Evolutionary conservation across 2,329 filamentous ascomycete species (phyloP).

Genomic region (Cryphonectria naterciae): DNA sequence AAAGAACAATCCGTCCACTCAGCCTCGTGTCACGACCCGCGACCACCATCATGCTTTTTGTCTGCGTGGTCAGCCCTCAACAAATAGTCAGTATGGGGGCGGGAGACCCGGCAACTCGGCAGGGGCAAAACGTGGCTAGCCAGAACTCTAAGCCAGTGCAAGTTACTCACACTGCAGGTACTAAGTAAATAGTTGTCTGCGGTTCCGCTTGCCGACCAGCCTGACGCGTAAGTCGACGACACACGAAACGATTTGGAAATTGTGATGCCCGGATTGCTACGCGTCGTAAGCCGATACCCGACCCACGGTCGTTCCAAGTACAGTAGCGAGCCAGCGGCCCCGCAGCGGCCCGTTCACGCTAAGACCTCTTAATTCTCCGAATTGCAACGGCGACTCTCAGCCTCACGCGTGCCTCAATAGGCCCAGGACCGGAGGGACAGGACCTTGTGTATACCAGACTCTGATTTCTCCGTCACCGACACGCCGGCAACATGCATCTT

Average conservation of each 20-base stretch:
- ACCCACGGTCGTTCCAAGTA: neutral
- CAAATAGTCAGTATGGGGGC: neutral
- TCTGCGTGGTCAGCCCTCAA: neutral
- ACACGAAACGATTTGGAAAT: slow-evolving; percentile 2
- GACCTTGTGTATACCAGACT: neutral
- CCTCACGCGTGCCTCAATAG: neutral
- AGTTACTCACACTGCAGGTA: neutral
- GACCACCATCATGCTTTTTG: neutral
- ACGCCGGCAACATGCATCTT: no score
- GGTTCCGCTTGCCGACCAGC: neutral
- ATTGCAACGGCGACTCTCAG: neutral
- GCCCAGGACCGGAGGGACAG: neutral
- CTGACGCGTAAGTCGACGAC: neutral
- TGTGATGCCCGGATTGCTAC: neutral
- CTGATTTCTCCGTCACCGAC: neutral
- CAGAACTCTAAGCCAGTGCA: neutral
- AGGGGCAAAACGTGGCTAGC: neutral
- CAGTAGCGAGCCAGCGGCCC: neutral
- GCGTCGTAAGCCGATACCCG: neutral
- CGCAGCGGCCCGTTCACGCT: neutral
- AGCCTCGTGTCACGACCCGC: neutral
- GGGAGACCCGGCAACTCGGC: neutral
- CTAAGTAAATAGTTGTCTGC: neutral
- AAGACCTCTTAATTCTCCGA: neutral
- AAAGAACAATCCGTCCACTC: neutral